Evolutionary conservation across 1,284 basidiomycete species (phyloP), one percentile per base, ranked within the genome.

Genomic region (Phaffia rhodozyma): DNA sequence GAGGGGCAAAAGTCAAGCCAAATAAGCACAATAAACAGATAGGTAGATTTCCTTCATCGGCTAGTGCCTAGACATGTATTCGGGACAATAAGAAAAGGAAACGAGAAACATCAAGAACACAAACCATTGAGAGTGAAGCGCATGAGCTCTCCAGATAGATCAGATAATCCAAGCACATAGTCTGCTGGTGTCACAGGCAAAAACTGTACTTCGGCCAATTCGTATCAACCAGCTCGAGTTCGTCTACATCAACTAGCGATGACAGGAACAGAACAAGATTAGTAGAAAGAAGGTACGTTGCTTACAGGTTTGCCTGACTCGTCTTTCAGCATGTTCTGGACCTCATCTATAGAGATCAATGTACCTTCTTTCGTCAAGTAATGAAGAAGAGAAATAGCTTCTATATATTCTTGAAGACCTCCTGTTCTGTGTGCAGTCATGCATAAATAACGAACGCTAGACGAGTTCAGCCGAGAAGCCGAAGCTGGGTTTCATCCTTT

Each of bases 111-210:
- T 43, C 16, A 38, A 54, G 16, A 27, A 18, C 21, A 64, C 73
- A 60, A 60, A 72, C 72, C 71, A 66, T 75, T 87, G 66, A 93
- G 96, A 4, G 91, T 91, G 67, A 87, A 88, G 48, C 94, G 83
- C 94, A 97, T 97, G 68, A 91, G 82, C 75, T 97, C 94, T 52
- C 94, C 94, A 0, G 91, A 96, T 43, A 98, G 79, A 74, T 98
- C 94, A 1, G 90, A 91, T 34, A 97, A 78, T 20, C 94, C 94
- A 1, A 97, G 82, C 20, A 97, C 79, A 73, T 97, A 97, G 70
- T 97, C 92, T 61, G 86, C 83, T 30, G 59, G 87, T 84, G 76
- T 93, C 85, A 71, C 89, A 81, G 67, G 86, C 84, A 70, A 70
- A 16, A 71, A 70, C 72, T 74, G 69, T 34, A 60, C 58, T 54